A percentile compares a stretch with the other conserved stretches of the same genome.
Evolutionary conservation across 768 basidiomycete species (phyloP).

Genomic region (Boletus rufocinnamomeus): DNA sequence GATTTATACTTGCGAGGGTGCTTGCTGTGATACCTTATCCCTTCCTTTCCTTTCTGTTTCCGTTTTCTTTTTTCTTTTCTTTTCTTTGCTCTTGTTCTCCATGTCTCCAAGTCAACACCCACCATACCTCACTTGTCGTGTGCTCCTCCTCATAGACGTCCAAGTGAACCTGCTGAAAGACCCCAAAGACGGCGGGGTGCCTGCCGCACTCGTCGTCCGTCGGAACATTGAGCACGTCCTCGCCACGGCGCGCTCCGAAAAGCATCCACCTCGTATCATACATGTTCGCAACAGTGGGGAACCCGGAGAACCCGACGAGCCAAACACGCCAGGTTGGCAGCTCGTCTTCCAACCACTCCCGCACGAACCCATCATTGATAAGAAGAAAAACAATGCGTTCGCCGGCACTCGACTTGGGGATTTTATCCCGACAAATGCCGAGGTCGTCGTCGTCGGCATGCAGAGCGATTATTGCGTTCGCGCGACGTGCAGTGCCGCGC

Average conservation of each 20-base stretch:
- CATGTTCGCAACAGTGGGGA: conserved; percentile 71
- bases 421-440: conserved; percentile 52
- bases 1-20: conserved; percentile 18
- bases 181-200: conserved; percentile 55
- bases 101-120: conserved; percentile 28
- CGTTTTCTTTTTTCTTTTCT: no score
- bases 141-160: conserved; percentile 61
- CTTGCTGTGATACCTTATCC: neutral
- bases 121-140: conserved; percentile 35
- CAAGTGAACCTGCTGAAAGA: conserved; percentile 53
- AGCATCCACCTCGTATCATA: conserved; percentile 56
- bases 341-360: conserved; percentile 55
- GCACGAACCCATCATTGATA: conserved; percentile 60
- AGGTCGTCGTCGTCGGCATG: conserved; percentile 66
- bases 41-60: neutral
- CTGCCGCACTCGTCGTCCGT: conserved; percentile 43
- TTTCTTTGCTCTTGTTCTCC: neutral
- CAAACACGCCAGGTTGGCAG: conserved; percentile 56
- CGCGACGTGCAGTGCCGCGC: conserved; percentile 59
- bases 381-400: conserved; percentile 72
- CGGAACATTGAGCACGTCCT: conserved; percentile 54
- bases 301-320: conserved; percentile 60
- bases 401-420: conserved; percentile 55
- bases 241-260: conserved; percentile 47
- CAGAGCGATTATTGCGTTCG: conserved; percentile 66